phyloP scores from a whole-genome alignment of 2,329 filamentous ascomycete species.

The Colletotrichum sidae region DNA sequence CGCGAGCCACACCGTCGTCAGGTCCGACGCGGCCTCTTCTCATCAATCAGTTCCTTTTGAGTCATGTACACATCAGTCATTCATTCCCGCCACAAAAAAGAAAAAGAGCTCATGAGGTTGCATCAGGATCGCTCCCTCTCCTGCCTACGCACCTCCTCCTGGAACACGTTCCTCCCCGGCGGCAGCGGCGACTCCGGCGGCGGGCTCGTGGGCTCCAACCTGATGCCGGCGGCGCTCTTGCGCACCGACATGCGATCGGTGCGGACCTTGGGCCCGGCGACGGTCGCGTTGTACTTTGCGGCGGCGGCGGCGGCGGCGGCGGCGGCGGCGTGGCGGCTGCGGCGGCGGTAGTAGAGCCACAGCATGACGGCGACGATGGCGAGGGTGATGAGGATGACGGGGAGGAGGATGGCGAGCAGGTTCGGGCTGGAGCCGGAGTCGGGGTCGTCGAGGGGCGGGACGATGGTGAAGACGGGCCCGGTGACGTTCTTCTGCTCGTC shows the following conservation, averaged over 20 bases:
- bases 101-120: no score
- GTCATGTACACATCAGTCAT: constrained; percentile 15
- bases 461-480: constrained; percentile 44
- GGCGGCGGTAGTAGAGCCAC: constrained; percentile 43
- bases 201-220: constrained; percentile 44
- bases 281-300: constrained; percentile 18
- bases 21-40: constrained; percentile 7
- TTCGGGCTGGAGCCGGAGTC: constrained; percentile 26
- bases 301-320: constrained; percentile 34
- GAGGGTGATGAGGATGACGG: constrained; percentile 44
- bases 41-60: constrained; percentile 4
- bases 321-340: constrained; percentile 38
- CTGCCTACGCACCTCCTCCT: constrained; percentile 51
- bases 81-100: constrained; percentile 1
- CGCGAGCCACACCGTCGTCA: constrained; percentile 7
- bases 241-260: constrained; percentile 31
- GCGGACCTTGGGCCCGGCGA: constrained; percentile 26
- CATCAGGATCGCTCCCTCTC: constrained; percentile 39
- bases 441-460: constrained; percentile 2
- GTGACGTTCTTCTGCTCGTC: constrained; percentile 31
- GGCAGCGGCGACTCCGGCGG: constrained; percentile 1
- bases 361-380: constrained; percentile 40
- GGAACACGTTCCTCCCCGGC: constrained; percentile 48
- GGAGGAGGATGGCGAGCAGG: constrained; percentile 42
- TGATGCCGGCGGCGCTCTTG: constrained; percentile 40